phyloP scores from a whole-genome alignment of 1,284 basidiomycete genomes.

The Apiotrichum brassicae region DNA sequence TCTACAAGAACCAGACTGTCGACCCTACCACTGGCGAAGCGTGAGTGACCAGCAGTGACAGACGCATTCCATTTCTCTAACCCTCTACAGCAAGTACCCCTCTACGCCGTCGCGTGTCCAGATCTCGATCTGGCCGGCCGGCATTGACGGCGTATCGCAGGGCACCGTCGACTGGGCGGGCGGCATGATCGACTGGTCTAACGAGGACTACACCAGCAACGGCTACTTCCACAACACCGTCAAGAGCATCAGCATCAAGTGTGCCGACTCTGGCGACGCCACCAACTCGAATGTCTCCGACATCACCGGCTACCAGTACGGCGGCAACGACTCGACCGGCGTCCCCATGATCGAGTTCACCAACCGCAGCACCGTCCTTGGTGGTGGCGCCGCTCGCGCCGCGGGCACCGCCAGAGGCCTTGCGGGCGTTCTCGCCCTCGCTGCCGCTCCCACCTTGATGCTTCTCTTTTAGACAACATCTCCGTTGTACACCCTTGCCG shows the following conservation, averaged over 20 bases:
- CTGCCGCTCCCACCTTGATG: not conserved
- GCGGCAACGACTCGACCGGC: conserved; percentile 21
- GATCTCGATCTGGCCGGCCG: conserved; percentile 73
- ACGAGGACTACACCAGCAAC: conserved; percentile 60
- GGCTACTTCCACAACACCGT: conserved; percentile 41
- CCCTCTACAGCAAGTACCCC: conserved; percentile 55
- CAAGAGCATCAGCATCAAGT: conserved; percentile 29
- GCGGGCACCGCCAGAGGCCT: not conserved
- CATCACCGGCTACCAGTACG: conserved; percentile 30
- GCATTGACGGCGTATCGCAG: conserved; percentile 54
- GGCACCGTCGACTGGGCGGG: conserved; percentile 73
- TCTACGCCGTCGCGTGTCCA: conserved; percentile 70
- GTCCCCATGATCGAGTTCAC: conserved; percentile 19
- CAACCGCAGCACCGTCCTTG: conserved; percentile 11
- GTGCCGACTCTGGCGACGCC: conserved; percentile 16
- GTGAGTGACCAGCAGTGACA: conserved; percentile 9
- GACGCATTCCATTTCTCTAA: too few species aligned
- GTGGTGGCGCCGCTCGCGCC: not conserved
- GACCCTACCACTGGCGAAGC: conserved; percentile 43
- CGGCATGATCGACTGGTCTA: conserved; percentile 68
- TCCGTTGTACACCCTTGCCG: too few species aligned
- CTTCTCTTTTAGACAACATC: not conserved
- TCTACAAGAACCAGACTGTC: conserved; percentile 58
- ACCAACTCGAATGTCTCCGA: conserved; percentile 6
- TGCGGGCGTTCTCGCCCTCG: not conserved